Percentiles rank a stretch among this genome's conserved stretches.
These are phyloP conservation scores for Zoysia japonica DNA, from an alignment of 176 grass and related monocot genomes.

Conservation along the genomic window DNA sequence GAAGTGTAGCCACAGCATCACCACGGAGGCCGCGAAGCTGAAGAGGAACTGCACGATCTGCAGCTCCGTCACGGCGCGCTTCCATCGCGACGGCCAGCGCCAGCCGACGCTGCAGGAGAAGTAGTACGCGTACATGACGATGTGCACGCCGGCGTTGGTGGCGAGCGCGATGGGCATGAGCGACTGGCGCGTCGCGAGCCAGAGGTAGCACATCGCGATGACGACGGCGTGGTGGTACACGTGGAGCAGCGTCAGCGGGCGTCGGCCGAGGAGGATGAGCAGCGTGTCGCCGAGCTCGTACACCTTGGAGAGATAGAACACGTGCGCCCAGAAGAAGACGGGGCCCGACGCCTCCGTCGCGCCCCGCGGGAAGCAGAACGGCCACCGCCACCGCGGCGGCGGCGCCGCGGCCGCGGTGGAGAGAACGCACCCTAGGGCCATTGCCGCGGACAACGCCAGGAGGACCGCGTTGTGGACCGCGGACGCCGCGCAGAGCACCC, in stretches of 20 bases:
- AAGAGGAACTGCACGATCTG: conserved; percentile 92
- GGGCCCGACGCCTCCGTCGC: conserved; percentile 51
- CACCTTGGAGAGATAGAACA: conserved; percentile 93
- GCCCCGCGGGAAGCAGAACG: conserved; percentile 78
- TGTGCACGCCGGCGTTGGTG: conserved; percentile 83
- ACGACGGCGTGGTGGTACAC: conserved; percentile 97
- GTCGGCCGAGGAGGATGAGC: conserved; percentile 71
- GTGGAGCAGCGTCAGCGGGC: conserved; percentile 87
- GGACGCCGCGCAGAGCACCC: conserved; percentile 51
- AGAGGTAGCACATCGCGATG: conserved; percentile 89
- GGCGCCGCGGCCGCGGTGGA: conserved; percentile 47
- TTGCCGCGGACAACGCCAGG: conserved; percentile 62
- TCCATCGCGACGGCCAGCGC: conserved; percentile 70
- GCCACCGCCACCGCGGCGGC: conserved; percentile 37
- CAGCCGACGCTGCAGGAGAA: conserved; percentile 68
- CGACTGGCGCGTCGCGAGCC: conserved; percentile 79
- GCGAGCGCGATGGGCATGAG: conserved; percentile 75
- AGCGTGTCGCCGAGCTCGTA: conserved; percentile 92
- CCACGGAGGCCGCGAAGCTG: conserved; percentile 69
- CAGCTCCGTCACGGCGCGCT: conserved; percentile 84
- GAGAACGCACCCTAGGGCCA: conserved; percentile 72
- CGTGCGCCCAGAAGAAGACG: conserved; percentile 93
- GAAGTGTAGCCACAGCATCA: conserved; percentile 79
- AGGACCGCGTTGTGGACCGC: conserved; percentile 70
- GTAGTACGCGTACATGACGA: conserved; percentile 93